These are phyloP conservation scores for Agaricus blazei DNA, from an alignment of 768 basidiomycete genomes.

Conservation along the genomic window DNA sequence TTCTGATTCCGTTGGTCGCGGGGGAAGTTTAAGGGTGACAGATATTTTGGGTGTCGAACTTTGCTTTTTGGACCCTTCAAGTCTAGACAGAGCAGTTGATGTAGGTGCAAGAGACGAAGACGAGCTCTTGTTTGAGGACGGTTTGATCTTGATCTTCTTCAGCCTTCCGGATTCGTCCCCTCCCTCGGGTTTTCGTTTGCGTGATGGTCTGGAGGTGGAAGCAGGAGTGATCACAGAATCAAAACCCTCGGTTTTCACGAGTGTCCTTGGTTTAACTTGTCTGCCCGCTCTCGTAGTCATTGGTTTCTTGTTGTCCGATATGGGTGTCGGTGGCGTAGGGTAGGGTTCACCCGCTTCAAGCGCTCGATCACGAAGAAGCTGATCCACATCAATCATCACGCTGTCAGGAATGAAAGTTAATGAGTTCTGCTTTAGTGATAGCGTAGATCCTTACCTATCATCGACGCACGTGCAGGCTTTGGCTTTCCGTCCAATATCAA, in stretches of 20 bases:
- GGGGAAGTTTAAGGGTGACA: slow-evolving; percentile 64
- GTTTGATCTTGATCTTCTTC: slow-evolving; percentile 45
- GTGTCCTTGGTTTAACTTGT: slow-evolving; percentile 13
- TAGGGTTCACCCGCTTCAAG: slow-evolving; percentile 28
- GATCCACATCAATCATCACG: slow-evolving; percentile 91
- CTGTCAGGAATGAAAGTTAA: slow-evolving; percentile 32
- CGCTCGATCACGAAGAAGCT: slow-evolving; percentile 66
- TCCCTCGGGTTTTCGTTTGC: slow-evolving; percentile 37
- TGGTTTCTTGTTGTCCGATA: slow-evolving; percentile 3
- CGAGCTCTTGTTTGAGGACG: slow-evolving; percentile 23
- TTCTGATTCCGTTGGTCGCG: slow-evolving; percentile 51
- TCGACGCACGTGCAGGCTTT: slow-evolving; percentile 69
- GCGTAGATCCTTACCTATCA: slow-evolving; percentile 50
- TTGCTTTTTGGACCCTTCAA: slow-evolving; percentile 2
- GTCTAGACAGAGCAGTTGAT: not conserved
- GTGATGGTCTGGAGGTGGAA: slow-evolving; percentile 24
- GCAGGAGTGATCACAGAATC: slow-evolving; percentile 23
- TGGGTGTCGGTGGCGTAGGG: not conserved
- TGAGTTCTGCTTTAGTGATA: not conserved
- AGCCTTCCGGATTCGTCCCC: slow-evolving; percentile 30
- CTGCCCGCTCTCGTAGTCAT: slow-evolving; percentile 17
- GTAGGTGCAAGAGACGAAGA: slow-evolving; percentile 11
- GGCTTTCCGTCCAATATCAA: slow-evolving; percentile 81
- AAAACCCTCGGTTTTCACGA: slow-evolving; percentile 18
- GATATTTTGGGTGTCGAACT: slow-evolving; percentile 34